Base-by-base conservation (phyloP, 192 early-diverging fungal genomes). In the Backusella australiensis region DNA sequence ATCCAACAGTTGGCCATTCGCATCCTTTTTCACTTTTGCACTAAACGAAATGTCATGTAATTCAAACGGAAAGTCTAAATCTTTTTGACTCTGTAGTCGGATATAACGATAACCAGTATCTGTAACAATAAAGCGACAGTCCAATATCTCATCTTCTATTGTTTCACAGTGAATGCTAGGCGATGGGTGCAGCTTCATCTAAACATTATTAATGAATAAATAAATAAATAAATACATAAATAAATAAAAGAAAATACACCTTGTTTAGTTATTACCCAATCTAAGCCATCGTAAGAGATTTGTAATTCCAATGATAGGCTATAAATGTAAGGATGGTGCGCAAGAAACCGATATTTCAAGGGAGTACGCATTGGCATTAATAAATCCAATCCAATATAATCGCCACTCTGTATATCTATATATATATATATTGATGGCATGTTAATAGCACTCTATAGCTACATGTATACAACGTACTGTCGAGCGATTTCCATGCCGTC, bases 381-480 rank as follows among this genome's bases (percentile, higher is more conserved):
- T 77, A 89, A 77, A 78, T 89, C 88, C 42, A 89, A 65, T 21
- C 88, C 86, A 80, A 89, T 85, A 67, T 86, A 89, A 52, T 89
- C 88, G 11, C 82, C 85, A 34, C 71, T 68, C 6, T 66, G 75
- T 49, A 88, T 88, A 29, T 80, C 84, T 80, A 74, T 67, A 15
- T 32, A 32, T 0, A 29, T 23, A 23, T 23, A 23, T n/a, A n/a
- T 4, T 49, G 1, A 36, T 67, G 35, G 36, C 21, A 34, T 49
- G n/a, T 19, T 41, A 67, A 46, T n/a, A 56, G 75, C n/a, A 8
- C n/a, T 53, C 17, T 7, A n/a, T 9, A 2, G 19, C 19, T 21
- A 9, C 1, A 21, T 56, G 0, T 23, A 15, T 23, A 23, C 71
- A 34, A 49, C 46, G 5, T 81, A 85, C 84, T 75, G 34, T 76